Evolutionary conservation across 2,329 filamentous ascomycete species (phyloP).

Genomic region (Exophiala calicioides): DNA sequence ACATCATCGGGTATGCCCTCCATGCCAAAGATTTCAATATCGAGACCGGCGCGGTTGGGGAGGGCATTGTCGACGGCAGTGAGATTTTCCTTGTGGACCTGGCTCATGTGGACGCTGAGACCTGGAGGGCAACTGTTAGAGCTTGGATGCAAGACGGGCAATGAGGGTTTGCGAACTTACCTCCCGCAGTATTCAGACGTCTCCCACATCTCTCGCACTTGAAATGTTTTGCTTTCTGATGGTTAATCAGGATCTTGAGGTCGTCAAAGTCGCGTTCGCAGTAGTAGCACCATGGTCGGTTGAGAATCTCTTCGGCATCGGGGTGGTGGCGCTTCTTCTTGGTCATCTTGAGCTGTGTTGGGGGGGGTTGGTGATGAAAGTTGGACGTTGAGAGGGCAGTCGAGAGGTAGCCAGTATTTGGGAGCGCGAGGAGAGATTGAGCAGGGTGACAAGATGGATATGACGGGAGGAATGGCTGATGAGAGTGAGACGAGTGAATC

Average conservation of each 20-base stretch:
- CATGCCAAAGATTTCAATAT: slow-evolving; percentile 98
- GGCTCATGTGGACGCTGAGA: slow-evolving; percentile 94
- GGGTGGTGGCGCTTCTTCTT: slow-evolving; percentile 90
- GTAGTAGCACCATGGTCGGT: slow-evolving; percentile 96
- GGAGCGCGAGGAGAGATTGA: background rate
- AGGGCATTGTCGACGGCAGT: slow-evolving; percentile 88
- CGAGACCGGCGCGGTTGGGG: slow-evolving; percentile 78
- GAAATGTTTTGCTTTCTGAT: slow-evolving; percentile 99
- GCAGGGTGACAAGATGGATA: background rate
- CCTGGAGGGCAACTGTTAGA: slow-evolving; percentile 53
- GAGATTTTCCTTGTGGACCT: slow-evolving; percentile 94
- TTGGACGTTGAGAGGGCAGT: background rate
- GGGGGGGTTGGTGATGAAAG: background rate
- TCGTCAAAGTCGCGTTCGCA: slow-evolving; percentile 99
- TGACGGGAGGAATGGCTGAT: background rate
- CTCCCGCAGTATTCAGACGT: slow-evolving; percentile 89
- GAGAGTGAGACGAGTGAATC: background rate
- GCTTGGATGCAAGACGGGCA: background rate
- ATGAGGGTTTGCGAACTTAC: slow-evolving; percentile 53
- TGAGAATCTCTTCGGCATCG: slow-evolving; percentile 82
- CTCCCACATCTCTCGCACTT: slow-evolving; percentile 91
- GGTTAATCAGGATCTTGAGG: slow-evolving; percentile 90
- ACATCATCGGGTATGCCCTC: slow-evolving; percentile 91
- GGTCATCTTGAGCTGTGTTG: slow-evolving; percentile 59
- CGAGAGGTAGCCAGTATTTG: background rate